phyloP scores from a whole-genome alignment of 441 rosid genomes.

The Euphorbia schlechtendalii region DNA sequence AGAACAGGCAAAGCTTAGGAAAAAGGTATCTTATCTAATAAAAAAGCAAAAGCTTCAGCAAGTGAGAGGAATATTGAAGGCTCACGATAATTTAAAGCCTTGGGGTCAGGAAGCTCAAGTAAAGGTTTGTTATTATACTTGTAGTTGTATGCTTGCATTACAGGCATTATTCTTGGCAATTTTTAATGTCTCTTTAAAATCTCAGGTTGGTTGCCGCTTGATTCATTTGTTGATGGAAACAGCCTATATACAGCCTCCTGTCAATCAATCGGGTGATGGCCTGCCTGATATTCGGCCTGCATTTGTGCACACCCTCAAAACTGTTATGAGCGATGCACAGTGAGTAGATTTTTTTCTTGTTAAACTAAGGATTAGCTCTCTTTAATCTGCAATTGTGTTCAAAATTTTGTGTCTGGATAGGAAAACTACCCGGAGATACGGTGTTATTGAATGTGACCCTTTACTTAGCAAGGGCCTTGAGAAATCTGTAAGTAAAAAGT shows the following conservation, averaged over 20 bases:
- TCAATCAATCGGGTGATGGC: slow-evolving; percentile 58
- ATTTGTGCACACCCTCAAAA: slow-evolving; percentile 60
- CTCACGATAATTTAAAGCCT: slow-evolving; percentile 47
- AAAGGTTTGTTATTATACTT: slow-evolving; percentile 50
- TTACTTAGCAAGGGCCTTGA: slow-evolving; percentile 77
- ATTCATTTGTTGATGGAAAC: slow-evolving; percentile 77
- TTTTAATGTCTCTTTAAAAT: slow-evolving; percentile 22
- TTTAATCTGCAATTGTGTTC: neutral
- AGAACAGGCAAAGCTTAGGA: slow-evolving; percentile 53
- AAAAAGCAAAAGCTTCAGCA: slow-evolving; percentile 59
- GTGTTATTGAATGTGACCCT: slow-evolving; percentile 93
- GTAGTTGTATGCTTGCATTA: slow-evolving; percentile 17
- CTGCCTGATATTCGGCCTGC: slow-evolving; percentile 92
- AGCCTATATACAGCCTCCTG: slow-evolving; percentile 86
- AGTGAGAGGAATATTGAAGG: slow-evolving; percentile 53
- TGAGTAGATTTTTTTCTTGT: slow-evolving; percentile 29
- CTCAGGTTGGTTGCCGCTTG: slow-evolving; percentile 83
- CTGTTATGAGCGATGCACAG: slow-evolving; percentile 52
- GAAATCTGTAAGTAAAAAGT: slow-evolving; percentile 59
- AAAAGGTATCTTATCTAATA: slow-evolving; percentile 46
- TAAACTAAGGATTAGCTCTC: slow-evolving; percentile 13
- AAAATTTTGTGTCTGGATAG: slow-evolving; percentile 30
- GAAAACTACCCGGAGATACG: slow-evolving; percentile 72
- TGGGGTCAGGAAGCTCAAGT: slow-evolving; percentile 94
- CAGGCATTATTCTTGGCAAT: slow-evolving; percentile 10